These are phyloP conservation scores for Aureobasidium sp. DNA, from an alignment of 2,329 filamentous ascomycete species.

Conservation along the genomic window DNA sequence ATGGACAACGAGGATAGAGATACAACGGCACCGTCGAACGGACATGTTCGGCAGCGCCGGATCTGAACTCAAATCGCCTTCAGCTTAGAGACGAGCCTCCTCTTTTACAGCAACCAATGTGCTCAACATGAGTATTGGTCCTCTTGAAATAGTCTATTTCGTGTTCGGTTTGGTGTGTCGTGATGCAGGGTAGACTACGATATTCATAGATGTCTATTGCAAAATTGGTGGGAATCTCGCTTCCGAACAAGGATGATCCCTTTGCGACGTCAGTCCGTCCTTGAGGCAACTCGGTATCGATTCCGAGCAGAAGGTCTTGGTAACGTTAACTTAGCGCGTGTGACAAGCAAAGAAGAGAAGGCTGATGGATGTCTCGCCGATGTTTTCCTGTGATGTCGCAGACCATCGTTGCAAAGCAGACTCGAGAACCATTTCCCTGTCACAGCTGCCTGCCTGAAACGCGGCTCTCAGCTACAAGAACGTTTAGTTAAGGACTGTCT, in stretches of 20 bases:
- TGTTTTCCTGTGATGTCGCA: neutral
- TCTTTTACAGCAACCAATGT: neutral
- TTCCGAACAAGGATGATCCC: neutral
- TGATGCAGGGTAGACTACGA: neutral
- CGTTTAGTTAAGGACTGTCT: too few species aligned
- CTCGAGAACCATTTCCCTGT: neutral
- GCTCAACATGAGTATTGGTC: too few species aligned
- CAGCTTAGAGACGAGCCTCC: neutral
- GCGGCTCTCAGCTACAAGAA: too few species aligned
- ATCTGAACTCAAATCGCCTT: neutral
- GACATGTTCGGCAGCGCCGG: neutral
- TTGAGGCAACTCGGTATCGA: neutral
- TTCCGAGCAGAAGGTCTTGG: neutral
- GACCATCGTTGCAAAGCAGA: neutral
- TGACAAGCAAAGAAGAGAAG: neutral
- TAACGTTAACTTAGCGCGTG: neutral
- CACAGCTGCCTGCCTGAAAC: neutral
- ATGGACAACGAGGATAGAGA: neutral
- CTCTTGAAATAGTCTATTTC: neutral
- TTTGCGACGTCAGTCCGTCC: neutral
- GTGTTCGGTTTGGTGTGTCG: neutral
- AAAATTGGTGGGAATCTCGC: neutral
- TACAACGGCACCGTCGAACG: neutral
- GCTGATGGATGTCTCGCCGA: neutral
- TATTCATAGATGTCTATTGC: neutral